Evolutionary conservation across 1,139 yeast species (phyloP).

Genomic region (Scheffersomyces lignicola): DNA sequence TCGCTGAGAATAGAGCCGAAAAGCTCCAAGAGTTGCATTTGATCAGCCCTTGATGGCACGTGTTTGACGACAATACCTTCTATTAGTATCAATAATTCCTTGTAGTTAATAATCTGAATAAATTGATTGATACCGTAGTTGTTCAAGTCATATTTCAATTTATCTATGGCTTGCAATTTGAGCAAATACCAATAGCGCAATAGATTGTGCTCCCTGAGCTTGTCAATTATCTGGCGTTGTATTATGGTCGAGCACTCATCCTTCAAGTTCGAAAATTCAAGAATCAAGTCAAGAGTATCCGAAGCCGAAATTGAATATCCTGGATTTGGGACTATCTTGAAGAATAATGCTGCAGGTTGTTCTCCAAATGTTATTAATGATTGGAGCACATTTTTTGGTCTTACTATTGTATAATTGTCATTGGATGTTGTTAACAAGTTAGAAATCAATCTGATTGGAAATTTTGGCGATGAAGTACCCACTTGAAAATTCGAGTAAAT

Average conservation of each 20-base stretch:
- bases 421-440: conserved; percentile 42
- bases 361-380: conserved; percentile 59
- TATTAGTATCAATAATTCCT: conserved; percentile 15
- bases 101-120: conserved; percentile 21
- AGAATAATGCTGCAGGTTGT: conserved; percentile 68
- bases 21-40: conserved; percentile 14
- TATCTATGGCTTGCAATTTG: conserved; percentile 20
- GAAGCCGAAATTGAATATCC: conserved; percentile 20
- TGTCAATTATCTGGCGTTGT: conserved; percentile 5
- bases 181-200: conserved; percentile 27
- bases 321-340: conserved; percentile 38
- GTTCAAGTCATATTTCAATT: conserved; percentile 35
- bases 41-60: conserved; percentile 15
- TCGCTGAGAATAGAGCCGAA: conserved; percentile 13
- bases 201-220: conserved; percentile 13
- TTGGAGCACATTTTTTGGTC: conserved; percentile 19
- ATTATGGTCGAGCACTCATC: conserved; percentile 36
- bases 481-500: conserved; percentile 69
- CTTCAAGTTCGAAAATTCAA: conserved; percentile 46
- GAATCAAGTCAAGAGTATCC: conserved; percentile 41
- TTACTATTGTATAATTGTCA: conserved; percentile 35
- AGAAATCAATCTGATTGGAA: conserved; percentile 55
- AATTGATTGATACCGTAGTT: conserved; percentile 34
- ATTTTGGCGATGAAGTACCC: conserved; percentile 52
- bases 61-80: conserved; percentile 17